Base-by-base conservation (phyloP, 1,284 basidiomycete species). In the Puccinia sorghi region DNA sequence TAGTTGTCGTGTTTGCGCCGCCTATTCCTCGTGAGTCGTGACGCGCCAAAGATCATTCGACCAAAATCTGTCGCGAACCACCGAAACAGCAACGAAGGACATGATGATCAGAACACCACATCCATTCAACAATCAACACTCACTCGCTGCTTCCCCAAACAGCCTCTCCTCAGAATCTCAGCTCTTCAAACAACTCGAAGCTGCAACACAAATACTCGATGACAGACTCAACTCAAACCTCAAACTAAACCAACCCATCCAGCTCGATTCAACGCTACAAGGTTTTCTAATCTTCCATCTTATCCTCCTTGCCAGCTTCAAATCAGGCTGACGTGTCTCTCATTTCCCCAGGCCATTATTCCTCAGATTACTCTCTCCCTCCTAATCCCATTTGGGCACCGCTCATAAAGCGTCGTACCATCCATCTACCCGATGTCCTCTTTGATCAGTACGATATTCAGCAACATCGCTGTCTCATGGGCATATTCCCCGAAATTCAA, bases 401-500 rank as follows among this genome's bases (percentile, higher is more conserved):
- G 0, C 93, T 91, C 84, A 90, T 92, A 84, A 92, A 92, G 84
- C 87, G 89, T 82, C 89, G 89, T 81, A 89, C 92, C 71, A 86
- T 92, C 80, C 87, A 88, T 17, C 90, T 94, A n/a, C 92, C 93
- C n/a, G 92, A 93, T 79, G 88, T 88, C 3, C 86, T 94, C 69
- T 93, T 93, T 81, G 90, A 93, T 82, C 90, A 92, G 83, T 92
- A 91, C 84, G 90, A 91, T 81, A 89, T 61, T 39, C 72, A 78
- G 79, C 56, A 80, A 79, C 80, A 82, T 74, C 64, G 79, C 9
- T 84, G 83, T 81, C 81, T 82, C 25, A 94, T 97, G 92, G 96
- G 96, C 12, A 86, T 99, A 76, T 90, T 99, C 83, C 91, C 94
- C 43, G 93, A 95, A 82, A 93, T 99, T 81, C 93, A 94, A 82